phyloP scores from a whole-genome alignment of 2,329 filamentous ascomycete genomes.

The Alternaria sp. region DNA sequence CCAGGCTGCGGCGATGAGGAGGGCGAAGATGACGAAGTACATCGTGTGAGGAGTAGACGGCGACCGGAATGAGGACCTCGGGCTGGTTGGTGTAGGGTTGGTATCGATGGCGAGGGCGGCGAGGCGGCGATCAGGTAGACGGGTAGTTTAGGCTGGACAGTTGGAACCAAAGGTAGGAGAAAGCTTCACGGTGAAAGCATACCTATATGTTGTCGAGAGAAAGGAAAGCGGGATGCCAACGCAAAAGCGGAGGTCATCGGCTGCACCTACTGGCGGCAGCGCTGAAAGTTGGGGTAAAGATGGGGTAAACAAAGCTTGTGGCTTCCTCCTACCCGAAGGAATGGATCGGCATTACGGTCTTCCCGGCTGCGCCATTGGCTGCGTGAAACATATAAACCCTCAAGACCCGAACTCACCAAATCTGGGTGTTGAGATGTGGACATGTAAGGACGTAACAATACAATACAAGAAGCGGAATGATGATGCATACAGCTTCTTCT shows the following conservation, averaged over 20 bases:
- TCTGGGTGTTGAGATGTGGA: neutral
- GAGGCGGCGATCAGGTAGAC: neutral
- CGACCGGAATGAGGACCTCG: no score
- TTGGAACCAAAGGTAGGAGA: neutral
- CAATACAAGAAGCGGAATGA: neutral
- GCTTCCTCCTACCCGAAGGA: neutral
- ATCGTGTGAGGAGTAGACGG: neutral
- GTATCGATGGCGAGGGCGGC: no score
- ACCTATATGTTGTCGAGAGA: neutral
- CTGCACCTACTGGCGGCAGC: neutral
- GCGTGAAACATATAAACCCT: neutral
- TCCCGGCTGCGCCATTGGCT: neutral
- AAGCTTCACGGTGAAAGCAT: neutral
- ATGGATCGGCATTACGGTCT: neutral
- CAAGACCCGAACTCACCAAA: neutral
- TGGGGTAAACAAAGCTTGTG: neutral
- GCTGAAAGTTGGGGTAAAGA: neutral
- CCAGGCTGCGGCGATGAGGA: constrained; percentile 27
- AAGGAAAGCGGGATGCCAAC: neutral
- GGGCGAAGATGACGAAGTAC: constrained; percentile 21
- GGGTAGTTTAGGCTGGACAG: neutral
- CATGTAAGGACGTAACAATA: neutral
- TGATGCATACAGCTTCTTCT: neutral
- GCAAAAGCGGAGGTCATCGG: neutral
- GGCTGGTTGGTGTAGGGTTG: no score